phyloP scores from a whole-genome alignment of 108 stramenopile species.

The Nitzschia putrida region DNA sequence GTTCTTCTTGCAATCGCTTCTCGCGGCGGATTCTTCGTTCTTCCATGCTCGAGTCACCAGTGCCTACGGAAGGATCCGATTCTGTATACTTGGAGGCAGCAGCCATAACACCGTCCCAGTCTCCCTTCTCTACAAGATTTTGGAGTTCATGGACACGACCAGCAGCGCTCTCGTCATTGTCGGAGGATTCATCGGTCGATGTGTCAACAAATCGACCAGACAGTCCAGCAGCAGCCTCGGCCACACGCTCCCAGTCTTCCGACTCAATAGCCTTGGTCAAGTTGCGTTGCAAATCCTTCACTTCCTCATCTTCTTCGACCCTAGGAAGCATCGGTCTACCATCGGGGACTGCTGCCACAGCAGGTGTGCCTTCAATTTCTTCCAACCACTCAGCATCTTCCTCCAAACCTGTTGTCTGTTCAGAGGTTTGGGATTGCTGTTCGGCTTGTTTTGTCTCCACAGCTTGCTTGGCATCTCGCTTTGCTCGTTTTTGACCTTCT shows the following conservation, averaged over 20 bases:
- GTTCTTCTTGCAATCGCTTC: conserved; percentile 62
- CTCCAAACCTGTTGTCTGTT: neutral
- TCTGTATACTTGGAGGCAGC: conserved; percentile 58
- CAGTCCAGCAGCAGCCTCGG: conserved; percentile 62
- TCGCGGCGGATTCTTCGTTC: conserved; percentile 22
- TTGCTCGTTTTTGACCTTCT: conserved; percentile 75
- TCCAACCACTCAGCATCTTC: conserved; percentile 23
- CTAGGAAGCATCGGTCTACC: neutral
- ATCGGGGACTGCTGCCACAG: conserved; percentile 13
- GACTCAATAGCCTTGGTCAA: conserved; percentile 69
- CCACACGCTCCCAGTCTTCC: conserved; percentile 88
- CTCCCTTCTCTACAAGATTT: conserved; percentile 68
- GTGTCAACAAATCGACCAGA: conserved; percentile 27
- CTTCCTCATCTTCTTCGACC: conserved; percentile 25
- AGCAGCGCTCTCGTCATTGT: conserved; percentile 1
- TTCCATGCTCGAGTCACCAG: conserved; percentile 8
- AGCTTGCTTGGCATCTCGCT: conserved; percentile 61
- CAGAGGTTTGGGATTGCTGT: conserved; percentile 1
- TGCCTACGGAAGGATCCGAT: conserved; percentile 9
- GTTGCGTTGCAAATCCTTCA: conserved; percentile 44
- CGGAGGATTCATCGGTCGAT: conserved; percentile 1
- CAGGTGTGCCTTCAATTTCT: conserved; percentile 29
- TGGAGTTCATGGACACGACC: conserved; percentile 55
- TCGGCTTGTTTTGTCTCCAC: conserved; percentile 30
- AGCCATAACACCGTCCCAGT: conserved; percentile 77